Evolutionary conservation across 495 filamentous ascomycete genomes (phyloP), one percentile per base, ranked within the genome.

Genomic region (Penicillium maclennaniae): DNA sequence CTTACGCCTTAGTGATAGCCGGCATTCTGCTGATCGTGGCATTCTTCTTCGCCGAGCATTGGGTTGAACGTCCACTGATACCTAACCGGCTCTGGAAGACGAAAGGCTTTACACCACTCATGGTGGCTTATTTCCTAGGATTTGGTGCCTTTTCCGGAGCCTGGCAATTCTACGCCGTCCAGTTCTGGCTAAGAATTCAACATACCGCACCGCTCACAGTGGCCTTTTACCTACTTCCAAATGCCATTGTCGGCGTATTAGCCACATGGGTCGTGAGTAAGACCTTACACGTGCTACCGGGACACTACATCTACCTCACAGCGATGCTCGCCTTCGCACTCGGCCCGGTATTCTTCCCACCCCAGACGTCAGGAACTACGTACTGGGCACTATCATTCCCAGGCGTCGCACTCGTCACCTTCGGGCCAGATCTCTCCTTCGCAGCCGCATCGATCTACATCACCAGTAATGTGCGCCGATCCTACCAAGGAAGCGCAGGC

Each of bases 151-250:
- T 63, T 58, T 69, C 67, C 20, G 75, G 76, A 7, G 69, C 66
- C 6, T 80, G 74, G 74, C 77, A 80, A 42, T 79, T 79, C 59
- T 80, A 77, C 51, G 73, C 70, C 8, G 63, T 79, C n/a, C 75
- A 78, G 44, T 80, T 77, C 59, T 77, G 72, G 73, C 65, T 77
- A 20, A 67, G 71, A 14, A 69, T 76, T 39, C 75, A 78, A 40
- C 55, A 69, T 10, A 66, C 63, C 7, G 61, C 49, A 3, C 67
- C 75, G 0, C 45, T 80, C 4, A 70, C 68, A 0, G 67, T 72
- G 0, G 72, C 74, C 0, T 53, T 77, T 2, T 79, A 78, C 45
- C 62, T 71, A 7, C 51, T 76, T 9, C 75, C 75, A 0, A 79
- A 79, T 39, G 72, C 64, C 6, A 65, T 77, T 14, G 68, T 74